Base-by-base conservation (phyloP, 2,329 filamentous ascomycete genomes). In the Bipolaris victoriae region DNA sequence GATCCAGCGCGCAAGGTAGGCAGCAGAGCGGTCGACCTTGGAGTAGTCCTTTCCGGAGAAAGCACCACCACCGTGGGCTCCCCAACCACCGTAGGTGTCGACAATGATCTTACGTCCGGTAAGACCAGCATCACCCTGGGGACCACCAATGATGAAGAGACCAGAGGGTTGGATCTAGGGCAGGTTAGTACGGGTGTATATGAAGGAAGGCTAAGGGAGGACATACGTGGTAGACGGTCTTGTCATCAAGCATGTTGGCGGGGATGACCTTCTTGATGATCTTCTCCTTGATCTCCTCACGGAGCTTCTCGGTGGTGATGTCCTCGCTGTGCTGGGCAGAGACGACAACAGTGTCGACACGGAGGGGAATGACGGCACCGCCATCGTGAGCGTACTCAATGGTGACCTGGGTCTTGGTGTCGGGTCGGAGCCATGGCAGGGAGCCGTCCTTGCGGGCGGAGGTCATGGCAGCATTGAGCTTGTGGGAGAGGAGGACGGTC, bases 11-110 rank as follows among this genome's bases (percentile, higher is more conserved):
- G 87, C 93, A 71, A 98, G 88, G 84, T 99, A 99, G 76, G 95
- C 95, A 68, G 95, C 95, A 52, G 95, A 98, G 74, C 95, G 91
- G 79, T 99, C 95, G 82, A 99, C 95, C 88, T 99, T 99, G 87
- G 92, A 97, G 88, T 97, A 99, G 81, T 99, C 95, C 90, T 99
- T 99, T 76, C 95, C 95, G 75, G 95, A 98, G 90, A 99, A 99
- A 80, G 95, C 95, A 90, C 95, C 95, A 86, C 95, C 95, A 86
- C 95, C 95, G 86, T 99, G 95, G 73, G 95, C 95, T 84, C 95
- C 95, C 95, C 95, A 98, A 76, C 95, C 95, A 85, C 95, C 95
- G 84, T 99, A 99, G 80, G 95, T 98, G 84, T 99, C 95, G 79
- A 99, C 95, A 69, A 97, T 90, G 87, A 99, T 99, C 89, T 99